Conservation (phyloP, 2,329 filamentous ascomycete species). For the Pyrenophora tritici-repentis region DNA sequence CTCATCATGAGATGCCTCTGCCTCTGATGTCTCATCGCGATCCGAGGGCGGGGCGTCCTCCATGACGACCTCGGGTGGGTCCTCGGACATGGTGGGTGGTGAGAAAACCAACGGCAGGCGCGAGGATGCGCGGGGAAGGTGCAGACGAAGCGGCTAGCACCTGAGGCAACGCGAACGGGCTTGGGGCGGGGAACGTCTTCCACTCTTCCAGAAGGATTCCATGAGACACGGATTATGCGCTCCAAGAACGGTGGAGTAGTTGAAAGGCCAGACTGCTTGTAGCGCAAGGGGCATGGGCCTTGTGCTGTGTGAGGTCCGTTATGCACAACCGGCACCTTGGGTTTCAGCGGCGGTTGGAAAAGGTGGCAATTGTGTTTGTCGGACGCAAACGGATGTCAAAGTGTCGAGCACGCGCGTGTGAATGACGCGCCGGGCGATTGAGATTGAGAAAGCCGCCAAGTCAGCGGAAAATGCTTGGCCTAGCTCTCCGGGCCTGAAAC, state of each 20-base stretch:
- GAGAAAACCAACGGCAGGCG: conserved; percentile 4
- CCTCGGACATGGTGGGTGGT: conserved; percentile 19
- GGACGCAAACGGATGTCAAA: not conserved
- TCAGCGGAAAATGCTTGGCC: conserved; percentile 14
- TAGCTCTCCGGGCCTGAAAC: conserved; percentile 28
- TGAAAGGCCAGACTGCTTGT: conserved; percentile 1
- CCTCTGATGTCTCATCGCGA: conserved; percentile 14
- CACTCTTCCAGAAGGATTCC: conserved; percentile 35
- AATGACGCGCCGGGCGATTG: conserved; percentile 25
- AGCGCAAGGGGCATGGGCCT: conserved; percentile 7
- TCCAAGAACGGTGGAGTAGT: conserved; percentile 6
- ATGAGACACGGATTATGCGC: conserved; percentile 26
- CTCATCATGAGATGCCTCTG: conserved; percentile 28
- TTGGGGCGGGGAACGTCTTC: conserved; percentile 19
- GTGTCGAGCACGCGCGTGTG: conserved; percentile 7
- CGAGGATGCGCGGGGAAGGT: conserved; percentile 25
- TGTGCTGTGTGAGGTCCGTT: conserved; percentile 1
- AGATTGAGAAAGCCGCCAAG: conserved; percentile 12
- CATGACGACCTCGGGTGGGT: conserved; percentile 18
- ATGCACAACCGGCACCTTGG: conserved; percentile 3
- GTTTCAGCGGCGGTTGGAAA: conserved; percentile 31
- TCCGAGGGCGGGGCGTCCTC: conserved; percentile 17
- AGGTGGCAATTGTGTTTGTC: not conserved
- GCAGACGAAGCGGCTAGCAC: conserved; percentile 25
- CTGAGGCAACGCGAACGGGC: conserved; percentile 29